Percentiles rank a stretch among this genome's conserved stretches.
These are phyloP conservation scores for Mycena citricolor DNA, from an alignment of 1,284 basidiomycete species.

Conservation along the genomic window DNA sequence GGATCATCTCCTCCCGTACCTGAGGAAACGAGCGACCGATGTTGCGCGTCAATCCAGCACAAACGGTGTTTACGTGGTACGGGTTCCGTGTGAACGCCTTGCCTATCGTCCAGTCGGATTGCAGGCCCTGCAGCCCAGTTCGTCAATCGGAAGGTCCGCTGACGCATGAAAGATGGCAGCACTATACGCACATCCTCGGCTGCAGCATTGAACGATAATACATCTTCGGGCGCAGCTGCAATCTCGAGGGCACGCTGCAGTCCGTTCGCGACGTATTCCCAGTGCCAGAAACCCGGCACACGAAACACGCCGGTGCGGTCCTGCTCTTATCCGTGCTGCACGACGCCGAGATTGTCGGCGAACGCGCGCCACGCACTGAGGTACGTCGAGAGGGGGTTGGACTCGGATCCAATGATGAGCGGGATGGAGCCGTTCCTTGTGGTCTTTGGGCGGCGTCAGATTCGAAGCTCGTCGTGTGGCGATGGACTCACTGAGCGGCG, in stretches of 20 bases:
- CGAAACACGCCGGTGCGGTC: conserved; percentile 8
- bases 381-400: no score
- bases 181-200: conserved; percentile 9
- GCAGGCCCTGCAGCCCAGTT: neutral
- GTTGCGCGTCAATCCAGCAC: conserved; percentile 20
- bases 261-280: conserved; percentile 15
- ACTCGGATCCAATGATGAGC: no score
- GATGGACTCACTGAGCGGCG: no score
- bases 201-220: conserved; percentile 6
- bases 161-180: no score
- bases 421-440: no score
- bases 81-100: neutral
- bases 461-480: no score
- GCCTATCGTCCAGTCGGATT: conserved; percentile 2
- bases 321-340: neutral
- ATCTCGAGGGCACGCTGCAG: conserved; percentile 5
- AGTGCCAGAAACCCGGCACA: conserved; percentile 3
- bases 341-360: no score
- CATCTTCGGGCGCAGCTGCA: conserved; percentile 2
- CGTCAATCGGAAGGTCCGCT: neutral
- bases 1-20: conserved; percentile 1
- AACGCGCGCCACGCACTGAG: no score
- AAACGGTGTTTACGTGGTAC: conserved; percentile 25
- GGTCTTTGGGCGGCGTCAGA: no score
- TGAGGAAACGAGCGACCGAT: conserved; percentile 10